phyloP scores from a whole-genome alignment of 2,329 filamentous ascomycete genomes.

The Colletotrichum viniferum region DNA sequence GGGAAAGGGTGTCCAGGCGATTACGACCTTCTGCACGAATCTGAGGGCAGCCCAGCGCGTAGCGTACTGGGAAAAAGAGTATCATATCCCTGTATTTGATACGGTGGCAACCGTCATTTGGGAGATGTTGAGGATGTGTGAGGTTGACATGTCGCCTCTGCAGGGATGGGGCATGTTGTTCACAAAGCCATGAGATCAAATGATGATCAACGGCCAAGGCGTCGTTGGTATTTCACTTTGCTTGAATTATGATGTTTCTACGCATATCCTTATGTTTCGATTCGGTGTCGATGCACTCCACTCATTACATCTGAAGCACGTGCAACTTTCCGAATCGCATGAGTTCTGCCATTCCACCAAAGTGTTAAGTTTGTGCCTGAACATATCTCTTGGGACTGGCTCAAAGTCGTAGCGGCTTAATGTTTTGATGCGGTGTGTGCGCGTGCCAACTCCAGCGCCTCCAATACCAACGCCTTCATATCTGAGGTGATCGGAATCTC shows the following conservation, averaged over 20 bases:
- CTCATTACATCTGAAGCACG: neutral
- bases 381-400: neutral
- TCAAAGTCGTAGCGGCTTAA: neutral
- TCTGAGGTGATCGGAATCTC: neutral
- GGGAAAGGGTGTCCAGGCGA: slow-evolving; percentile 29
- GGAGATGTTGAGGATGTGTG: slow-evolving; percentile 39
- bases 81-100: slow-evolving; percentile 42
- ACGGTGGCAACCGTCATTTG: slow-evolving; percentile 45
- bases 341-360: neutral
- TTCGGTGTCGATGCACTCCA: neutral
- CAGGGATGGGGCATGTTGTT: slow-evolving; percentile 41
- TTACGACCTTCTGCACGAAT: slow-evolving; percentile 49
- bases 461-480: neutral
- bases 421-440: neutral
- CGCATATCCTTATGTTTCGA: neutral
- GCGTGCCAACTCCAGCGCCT: neutral
- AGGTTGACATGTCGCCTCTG: slow-evolving; percentile 31
- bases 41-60: slow-evolving; percentile 42
- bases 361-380: neutral
- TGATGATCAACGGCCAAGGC: neutral
- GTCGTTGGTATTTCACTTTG: neutral
- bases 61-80: slow-evolving; percentile 38
- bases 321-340: neutral
- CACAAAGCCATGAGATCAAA: neutral
- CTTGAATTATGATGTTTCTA: neutral